A percentile compares a stretch with the other conserved stretches of the same genome.
These are phyloP conservation scores for Ilex aquifolium DNA, from an alignment of 257 asterid species.

Conservation along the genomic window DNA sequence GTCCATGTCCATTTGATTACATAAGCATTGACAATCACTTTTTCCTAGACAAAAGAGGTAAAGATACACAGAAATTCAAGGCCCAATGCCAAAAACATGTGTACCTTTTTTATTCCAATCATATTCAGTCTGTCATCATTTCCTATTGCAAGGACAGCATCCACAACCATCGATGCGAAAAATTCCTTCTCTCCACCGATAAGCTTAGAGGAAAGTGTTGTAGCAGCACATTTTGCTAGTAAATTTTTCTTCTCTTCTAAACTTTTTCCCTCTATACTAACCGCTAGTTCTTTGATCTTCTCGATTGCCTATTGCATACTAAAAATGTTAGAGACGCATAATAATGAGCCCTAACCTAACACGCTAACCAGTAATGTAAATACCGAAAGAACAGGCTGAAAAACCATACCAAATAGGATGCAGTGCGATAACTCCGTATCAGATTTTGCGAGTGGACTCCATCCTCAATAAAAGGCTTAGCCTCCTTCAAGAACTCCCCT, in stretches of 20 bases:
- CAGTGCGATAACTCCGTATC: slow-evolving; percentile 79
- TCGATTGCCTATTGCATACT: slow-evolving; percentile 48
- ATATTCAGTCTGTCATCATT: slow-evolving; percentile 83
- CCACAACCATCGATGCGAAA: slow-evolving; percentile 94
- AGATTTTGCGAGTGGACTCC: slow-evolving; percentile 98
- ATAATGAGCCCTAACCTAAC: slow-evolving; percentile 4
- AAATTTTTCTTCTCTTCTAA: slow-evolving; percentile 83
- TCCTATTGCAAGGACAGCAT: slow-evolving; percentile 89
- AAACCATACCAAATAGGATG: slow-evolving; percentile 60
- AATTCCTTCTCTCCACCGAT: slow-evolving; percentile 99
- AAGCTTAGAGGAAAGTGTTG: slow-evolving; percentile 94
- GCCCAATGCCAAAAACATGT: not conserved
- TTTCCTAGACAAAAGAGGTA: too few relatives aligned
- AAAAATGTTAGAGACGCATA: slow-evolving; percentile 2
- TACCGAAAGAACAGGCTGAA: too few relatives aligned
- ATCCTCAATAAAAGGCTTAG: slow-evolving; percentile 95
- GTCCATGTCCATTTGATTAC: too few relatives aligned
- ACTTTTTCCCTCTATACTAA: slow-evolving; percentile 89
- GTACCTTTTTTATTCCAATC: slow-evolving; percentile 96
- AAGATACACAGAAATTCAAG: not conserved
- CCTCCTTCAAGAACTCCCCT: slow-evolving; percentile 92
- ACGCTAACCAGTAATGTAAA: too few relatives aligned
- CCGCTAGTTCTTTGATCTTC: slow-evolving; percentile 75
- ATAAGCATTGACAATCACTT: too few relatives aligned
- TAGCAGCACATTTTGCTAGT: slow-evolving; percentile 95